These are phyloP conservation scores for Usnea hakonensis DNA, from an alignment of 495 filamentous ascomycete genomes.

Conservation along the genomic window DNA sequence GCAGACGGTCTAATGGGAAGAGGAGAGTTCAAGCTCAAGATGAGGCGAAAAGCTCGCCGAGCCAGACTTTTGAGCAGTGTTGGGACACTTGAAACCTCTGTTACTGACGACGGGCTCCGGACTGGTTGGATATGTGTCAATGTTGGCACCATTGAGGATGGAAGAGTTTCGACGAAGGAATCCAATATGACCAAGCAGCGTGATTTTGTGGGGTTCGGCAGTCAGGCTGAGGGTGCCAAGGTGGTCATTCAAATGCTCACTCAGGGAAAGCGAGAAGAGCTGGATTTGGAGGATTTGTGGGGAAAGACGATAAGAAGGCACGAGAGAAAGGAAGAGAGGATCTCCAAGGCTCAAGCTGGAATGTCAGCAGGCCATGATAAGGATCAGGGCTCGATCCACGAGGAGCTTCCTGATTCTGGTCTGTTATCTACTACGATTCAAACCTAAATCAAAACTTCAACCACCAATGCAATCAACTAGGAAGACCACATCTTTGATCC, in stretches of 20 bases:
- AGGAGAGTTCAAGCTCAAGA: conserved; percentile 82
- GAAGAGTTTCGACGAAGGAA: conserved; percentile 34
- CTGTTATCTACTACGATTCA: conserved; percentile 19
- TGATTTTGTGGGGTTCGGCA: conserved; percentile 68
- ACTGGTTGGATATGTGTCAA: conserved; percentile 97
- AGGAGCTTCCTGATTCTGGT: conserved; percentile 11
- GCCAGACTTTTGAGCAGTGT: conserved; percentile 63
- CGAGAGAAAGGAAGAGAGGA: conserved; percentile 31
- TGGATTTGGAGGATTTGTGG: conserved; percentile 82
- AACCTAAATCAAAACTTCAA: conserved; percentile 28
- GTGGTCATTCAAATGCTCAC: conserved; percentile 90
- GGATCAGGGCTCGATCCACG: conserved; percentile 14
- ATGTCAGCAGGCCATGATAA: conserved; percentile 21
- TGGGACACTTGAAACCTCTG: conserved; percentile 42
- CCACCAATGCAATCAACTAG: conserved; percentile 1
- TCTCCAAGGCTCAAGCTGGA: conserved; percentile 22
- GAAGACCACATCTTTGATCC: neutral
- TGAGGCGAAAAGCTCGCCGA: conserved; percentile 69
- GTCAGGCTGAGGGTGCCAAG: conserved; percentile 44
- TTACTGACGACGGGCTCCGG: conserved; percentile 66
- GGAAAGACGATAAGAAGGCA: conserved; percentile 40
- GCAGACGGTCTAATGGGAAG: conserved; percentile 86
- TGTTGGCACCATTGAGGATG: conserved; percentile 57
- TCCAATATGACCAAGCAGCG: conserved; percentile 32
- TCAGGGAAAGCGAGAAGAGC: conserved; percentile 70